Conservation (phyloP, 2,329 filamentous ascomycete species). For the Ophiostoma ulmi region DNA sequence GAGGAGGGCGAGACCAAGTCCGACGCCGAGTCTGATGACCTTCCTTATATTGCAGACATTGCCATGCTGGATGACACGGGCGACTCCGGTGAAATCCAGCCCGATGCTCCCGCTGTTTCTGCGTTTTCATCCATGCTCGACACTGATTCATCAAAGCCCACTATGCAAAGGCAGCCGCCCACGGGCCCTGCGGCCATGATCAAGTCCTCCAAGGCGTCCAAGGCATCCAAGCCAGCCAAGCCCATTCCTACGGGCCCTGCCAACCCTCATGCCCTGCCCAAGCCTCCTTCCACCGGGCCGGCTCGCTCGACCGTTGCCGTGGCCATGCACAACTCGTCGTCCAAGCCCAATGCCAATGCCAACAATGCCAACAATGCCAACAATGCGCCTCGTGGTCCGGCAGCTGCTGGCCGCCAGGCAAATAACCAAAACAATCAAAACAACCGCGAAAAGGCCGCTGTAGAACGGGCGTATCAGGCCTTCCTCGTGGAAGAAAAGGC, state of each 20-base stretch:
- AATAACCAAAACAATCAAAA: slow-evolving; percentile 5
- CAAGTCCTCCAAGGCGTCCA: not conserved
- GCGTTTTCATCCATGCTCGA: slow-evolving; percentile 19
- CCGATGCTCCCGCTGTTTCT: slow-evolving; percentile 5
- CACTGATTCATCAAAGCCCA: not conserved
- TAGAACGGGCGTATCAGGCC: slow-evolving; percentile 60
- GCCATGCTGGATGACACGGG: slow-evolving; percentile 23
- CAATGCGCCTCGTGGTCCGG: slow-evolving; percentile 12
- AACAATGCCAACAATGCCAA: not conserved
- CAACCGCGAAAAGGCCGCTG: slow-evolving; percentile 23
- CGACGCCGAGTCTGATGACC: not conserved
- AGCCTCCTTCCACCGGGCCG: slow-evolving; percentile 23
- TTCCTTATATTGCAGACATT: slow-evolving; percentile 23
- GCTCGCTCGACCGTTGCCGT: slow-evolving; percentile 18
- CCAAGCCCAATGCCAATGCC: not conserved
- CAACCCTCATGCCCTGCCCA: not conserved
- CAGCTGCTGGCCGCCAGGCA: not conserved
- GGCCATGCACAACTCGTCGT: not conserved
- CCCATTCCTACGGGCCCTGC: slow-evolving; percentile 20
- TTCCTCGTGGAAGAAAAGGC: slow-evolving; percentile 68
- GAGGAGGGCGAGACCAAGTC: not conserved
- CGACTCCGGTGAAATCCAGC: slow-evolving; percentile 17
- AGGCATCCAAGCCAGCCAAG: slow-evolving; percentile 26
- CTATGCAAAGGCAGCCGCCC: slow-evolving; percentile 17
- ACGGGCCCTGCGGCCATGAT: slow-evolving; percentile 17